Conservation (phyloP, 169 alveolate species). For the Toxoplasma gondii region DNA sequence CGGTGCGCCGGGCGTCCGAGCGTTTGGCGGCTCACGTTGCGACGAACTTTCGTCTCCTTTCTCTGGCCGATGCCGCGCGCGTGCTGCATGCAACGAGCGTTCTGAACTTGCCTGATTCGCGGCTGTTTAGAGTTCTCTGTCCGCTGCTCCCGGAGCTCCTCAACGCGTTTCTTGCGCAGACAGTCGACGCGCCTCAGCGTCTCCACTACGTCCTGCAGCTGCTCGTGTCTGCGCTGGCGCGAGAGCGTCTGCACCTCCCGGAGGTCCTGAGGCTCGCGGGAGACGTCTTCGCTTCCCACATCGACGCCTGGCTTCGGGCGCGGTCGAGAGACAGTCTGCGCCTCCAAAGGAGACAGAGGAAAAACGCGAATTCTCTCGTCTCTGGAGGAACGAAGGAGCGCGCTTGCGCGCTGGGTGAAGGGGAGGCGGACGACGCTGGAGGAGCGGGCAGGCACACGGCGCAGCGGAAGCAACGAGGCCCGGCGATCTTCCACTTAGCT, state of each 20-base stretch:
- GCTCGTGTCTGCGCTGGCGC: neutral
- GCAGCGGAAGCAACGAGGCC: neutral
- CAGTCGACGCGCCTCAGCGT: neutral
- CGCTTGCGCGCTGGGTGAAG: neutral
- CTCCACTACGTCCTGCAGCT: slow-evolving; percentile 6
- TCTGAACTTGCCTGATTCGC: neutral
- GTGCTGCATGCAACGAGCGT: neutral
- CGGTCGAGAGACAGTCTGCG: neutral
- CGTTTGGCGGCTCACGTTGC: neutral
- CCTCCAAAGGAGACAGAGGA: neutral
- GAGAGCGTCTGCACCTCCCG: neutral
- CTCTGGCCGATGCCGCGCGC: slow-evolving; percentile 20
- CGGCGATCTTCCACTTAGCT: neutral
- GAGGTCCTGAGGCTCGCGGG: neutral
- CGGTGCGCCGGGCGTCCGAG: neutral
- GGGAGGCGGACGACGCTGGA: neutral
- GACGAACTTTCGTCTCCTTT: neutral
- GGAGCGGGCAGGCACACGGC: neutral
- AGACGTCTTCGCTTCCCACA: neutral
- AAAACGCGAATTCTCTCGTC: neutral
- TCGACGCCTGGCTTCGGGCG: neutral
- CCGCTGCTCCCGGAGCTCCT: slow-evolving; percentile 9
- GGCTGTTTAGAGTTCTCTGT: neutral
- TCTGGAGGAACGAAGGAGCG: neutral
- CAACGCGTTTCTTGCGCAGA: neutral